Evolutionary conservation across 2,329 filamentous ascomycete species (phyloP), one percentile per base, ranked within the genome.

Genomic region (Pleomassaria siparia): DNA sequence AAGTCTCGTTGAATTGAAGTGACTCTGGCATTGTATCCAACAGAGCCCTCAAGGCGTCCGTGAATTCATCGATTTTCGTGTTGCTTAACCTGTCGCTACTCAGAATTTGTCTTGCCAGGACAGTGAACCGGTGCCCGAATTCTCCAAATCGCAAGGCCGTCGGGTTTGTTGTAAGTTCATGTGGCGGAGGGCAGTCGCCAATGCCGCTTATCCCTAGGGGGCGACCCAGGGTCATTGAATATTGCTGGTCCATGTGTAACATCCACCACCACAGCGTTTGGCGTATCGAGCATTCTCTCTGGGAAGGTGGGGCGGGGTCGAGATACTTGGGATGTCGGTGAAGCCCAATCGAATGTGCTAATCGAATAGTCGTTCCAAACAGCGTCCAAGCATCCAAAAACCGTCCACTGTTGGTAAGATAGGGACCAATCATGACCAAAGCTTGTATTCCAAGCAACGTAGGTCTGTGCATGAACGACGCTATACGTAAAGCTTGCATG

Each of bases 211-310:
- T 78, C 0, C 75, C 76, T 9, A 78, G 58, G 2, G 76, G 76
- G 28, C 76, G 66, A 16, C 76, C 76, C 0, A 78, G 66, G 0
- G 73, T 77, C 60, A 78, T 76, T 0, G 75, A 77, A 50, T 77
- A 78, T 40, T 78, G 72, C 46, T 77, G 74, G 40, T 79, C 76
- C 69, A 78, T 74, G 48, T 77, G 74, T n/a, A 79, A 56, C 67
- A 79, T 75, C 73, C 75, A 76, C 76, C 76, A 79, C 76, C 76
- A 79, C 1, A 78, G 60, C 13, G 71, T 71, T 43, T 72, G 73
- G 5, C 76, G 66, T 12, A 73, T 64, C 12, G 68, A 67, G 40
- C 68, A 70, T 53, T 78, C 74, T 20, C 69, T 65, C 7, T 72
- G 63, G 2, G 56, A 62, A 1, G 72, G 67, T 4, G 72, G 70